These are phyloP conservation scores for Radiomyces spectabilis DNA, from an alignment of 192 early-diverging fungal genomes.

Conservation along the genomic window DNA sequence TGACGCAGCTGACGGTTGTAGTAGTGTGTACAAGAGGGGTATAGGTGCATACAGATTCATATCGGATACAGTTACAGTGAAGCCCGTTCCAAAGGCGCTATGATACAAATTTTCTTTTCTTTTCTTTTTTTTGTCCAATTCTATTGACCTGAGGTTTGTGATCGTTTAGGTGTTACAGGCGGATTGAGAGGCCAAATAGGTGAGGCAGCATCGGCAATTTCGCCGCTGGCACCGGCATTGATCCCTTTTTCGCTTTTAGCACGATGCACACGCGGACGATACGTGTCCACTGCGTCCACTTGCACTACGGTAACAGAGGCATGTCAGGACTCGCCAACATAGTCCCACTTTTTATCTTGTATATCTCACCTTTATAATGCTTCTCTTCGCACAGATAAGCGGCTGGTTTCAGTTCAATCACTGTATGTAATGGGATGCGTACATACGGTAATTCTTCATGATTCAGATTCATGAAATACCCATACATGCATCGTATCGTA, in stretches of 20 bases:
- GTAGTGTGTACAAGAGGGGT: too few species aligned
- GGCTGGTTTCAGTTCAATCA: conserved; percentile 91
- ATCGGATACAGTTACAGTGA: too few species aligned
- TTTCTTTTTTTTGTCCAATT: too few species aligned
- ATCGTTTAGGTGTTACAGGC: too few species aligned
- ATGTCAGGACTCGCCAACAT: not conserved
- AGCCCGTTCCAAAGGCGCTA: too few species aligned
- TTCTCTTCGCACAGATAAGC: conserved; percentile 93
- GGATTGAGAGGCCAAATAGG: conserved; percentile 23
- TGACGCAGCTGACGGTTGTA: too few species aligned
- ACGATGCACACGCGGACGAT: conserved; percentile 50
- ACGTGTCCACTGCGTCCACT: conserved; percentile 95
- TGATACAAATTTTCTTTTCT: too few species aligned
- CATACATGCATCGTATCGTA: conserved; percentile 93
- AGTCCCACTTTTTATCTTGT: not conserved
- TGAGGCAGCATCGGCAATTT: conserved; percentile 15
- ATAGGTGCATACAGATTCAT: too few species aligned
- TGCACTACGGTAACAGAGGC: conserved; percentile 47
- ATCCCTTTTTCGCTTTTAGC: not conserved
- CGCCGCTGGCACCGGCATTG: conserved; percentile 20
- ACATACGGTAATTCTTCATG: conserved; percentile 95
- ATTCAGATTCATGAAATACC: conserved; percentile 88
- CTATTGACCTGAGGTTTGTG: too few species aligned
- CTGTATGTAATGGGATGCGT: conserved; percentile 94
- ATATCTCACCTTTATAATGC: conserved; percentile 53